phyloP scores from a whole-genome alignment of 192 early-diverging fungal species.

The Coemansia sp. region DNA sequence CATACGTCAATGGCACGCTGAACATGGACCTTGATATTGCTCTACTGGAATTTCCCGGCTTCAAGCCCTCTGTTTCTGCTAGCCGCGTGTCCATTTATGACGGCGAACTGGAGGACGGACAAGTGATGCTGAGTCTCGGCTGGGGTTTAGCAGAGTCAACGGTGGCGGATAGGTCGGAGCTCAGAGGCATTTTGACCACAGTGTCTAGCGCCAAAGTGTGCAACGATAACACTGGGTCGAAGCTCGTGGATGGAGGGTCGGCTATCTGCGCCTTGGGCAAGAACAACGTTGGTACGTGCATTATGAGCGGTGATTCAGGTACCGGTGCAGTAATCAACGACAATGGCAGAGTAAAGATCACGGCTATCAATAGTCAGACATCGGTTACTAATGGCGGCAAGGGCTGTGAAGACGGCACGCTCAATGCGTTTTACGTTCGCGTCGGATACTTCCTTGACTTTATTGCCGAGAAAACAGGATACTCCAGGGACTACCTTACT shows the following conservation, averaged over 20 bases:
- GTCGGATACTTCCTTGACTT: conserved; percentile 5
- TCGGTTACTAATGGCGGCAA: not conserved
- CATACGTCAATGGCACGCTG: not conserved
- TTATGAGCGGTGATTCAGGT: conserved; percentile 9
- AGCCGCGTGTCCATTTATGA: not conserved
- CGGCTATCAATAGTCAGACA: conserved; percentile 4
- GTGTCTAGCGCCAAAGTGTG: not conserved
- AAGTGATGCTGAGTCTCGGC: conserved; percentile 1
- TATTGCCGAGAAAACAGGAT: not conserved
- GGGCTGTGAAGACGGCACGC: not conserved
- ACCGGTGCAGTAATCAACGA: conserved; percentile 3
- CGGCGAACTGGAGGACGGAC: not conserved
- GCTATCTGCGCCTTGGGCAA: conserved; percentile 5
- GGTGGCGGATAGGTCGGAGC: not conserved
- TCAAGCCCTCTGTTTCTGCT: not conserved
- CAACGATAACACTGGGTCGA: not conserved
- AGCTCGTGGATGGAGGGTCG: not conserved
- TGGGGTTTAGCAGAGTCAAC: conserved; percentile 4
- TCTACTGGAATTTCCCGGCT: not conserved
- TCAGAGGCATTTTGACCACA: not conserved
- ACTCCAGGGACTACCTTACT: conserved; percentile 5
- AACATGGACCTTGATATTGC: conserved; percentile 10
- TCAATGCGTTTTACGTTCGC: conserved; percentile 3
- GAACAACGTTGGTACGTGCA: not conserved
- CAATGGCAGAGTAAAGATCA: not conserved